Conservation (phyloP, 2,329 filamentous ascomycete species). For the Colletotrichum simmondsii region DNA sequence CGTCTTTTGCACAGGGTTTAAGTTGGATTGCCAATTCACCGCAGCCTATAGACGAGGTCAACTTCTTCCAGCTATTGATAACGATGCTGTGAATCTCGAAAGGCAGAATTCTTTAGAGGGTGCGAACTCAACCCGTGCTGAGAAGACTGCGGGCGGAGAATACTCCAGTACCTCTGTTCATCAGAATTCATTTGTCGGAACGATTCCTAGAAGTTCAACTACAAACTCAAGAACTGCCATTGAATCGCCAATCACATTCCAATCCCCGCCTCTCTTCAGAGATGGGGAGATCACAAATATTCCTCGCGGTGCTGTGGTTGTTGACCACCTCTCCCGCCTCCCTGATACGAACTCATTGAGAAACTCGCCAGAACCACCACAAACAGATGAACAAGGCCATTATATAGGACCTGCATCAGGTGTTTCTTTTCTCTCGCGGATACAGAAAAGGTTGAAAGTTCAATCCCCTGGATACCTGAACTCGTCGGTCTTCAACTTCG, state of each 20-base stretch:
- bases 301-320: neutral
- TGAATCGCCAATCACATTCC: too few species aligned
- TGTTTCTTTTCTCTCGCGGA: constrained; percentile 39
- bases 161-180: too few species aligned
- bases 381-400: constrained; percentile 43
- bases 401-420: constrained; percentile 45
- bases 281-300: too few species aligned
- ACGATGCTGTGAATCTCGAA: too few species aligned
- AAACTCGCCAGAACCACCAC: constrained; percentile 42
- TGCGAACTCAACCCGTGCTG: too few species aligned
- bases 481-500: constrained; percentile 59
- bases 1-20: constrained; percentile 37
- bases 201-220: too few species aligned
- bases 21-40: constrained; percentile 39
- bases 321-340: neutral
- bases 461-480: constrained; percentile 49
- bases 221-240: too few species aligned
- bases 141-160: too few species aligned
- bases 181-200: too few species aligned
- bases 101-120: too few species aligned
- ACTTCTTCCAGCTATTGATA: too few species aligned
- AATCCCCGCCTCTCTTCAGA: too few species aligned
- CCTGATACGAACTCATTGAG: neutral
- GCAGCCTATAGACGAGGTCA: constrained; percentile 28
- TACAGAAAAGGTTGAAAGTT: constrained; percentile 52